Base-by-base conservation (phyloP, 2,329 filamentous ascomycete genomes). In the Grosmannia penicillata region DNA sequence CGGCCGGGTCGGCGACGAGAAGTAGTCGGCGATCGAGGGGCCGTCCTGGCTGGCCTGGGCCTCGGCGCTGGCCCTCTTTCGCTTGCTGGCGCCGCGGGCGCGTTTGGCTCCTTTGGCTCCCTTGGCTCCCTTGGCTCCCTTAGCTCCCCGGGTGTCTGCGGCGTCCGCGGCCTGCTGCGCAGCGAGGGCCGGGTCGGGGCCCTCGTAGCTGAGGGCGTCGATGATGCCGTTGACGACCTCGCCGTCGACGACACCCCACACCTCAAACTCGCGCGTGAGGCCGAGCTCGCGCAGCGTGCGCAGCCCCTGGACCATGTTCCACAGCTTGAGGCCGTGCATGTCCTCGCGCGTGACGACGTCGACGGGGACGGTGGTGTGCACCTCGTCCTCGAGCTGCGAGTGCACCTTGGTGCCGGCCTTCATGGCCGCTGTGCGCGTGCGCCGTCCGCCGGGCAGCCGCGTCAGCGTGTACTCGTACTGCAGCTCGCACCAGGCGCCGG, bases 401-500 rank as follows among this genome's bases (percentile, higher is more conserved):
- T 98, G 91, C 10, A 96, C 73, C 27, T 68, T 75, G 27, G 75
- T 78, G 0, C 91, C 91, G 38, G 75, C 70, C 53, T 77, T 79
- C 91, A 98, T 98, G 1, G 84, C 85, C 3, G 71, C 58, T 1
- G 87, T 96, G 25, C 67, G 67, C 38, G 72, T 79, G 53, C 82
- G 87, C 41, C 72, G 73, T 1, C 89, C 91, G 51, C 79, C 63
- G 0, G 69, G 70, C 4, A 73, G 74, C 39, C 74, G 77, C 4
- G 78, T 82, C 39, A 98, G 67, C 0, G 76, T 83, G 59, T 93
- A 95, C 66, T 77, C 86, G 51, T 94, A 93, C 55, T 96, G 87
- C 42, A 96, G 57, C 57, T 98, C 89, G 56, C 91, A 98, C 91
- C 91, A 98, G 8, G 87, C 79, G 3, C 87, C 87, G 1, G 84